Evolutionary conservation across 2,329 filamentous ascomycete genomes (phyloP).

Genomic region (Arachnomyces sp.): DNA sequence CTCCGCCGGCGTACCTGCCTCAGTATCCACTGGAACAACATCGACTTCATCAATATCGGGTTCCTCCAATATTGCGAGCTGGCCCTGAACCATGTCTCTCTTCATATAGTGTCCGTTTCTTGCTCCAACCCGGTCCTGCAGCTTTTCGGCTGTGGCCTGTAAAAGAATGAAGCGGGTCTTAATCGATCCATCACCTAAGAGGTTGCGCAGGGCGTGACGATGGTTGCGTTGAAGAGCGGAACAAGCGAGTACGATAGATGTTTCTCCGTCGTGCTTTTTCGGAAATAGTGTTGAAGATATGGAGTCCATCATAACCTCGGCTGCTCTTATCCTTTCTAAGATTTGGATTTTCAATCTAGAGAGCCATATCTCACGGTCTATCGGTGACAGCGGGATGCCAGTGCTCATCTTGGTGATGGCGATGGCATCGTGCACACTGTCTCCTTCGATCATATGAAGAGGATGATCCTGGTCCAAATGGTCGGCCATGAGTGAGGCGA

Average conservation of each 20-base stretch:
- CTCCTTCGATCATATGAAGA: neutral
- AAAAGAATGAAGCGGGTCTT: no score
- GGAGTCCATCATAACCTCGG: no score
- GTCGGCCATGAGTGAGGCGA: neutral
- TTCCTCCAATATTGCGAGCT: constrained; percentile 43
- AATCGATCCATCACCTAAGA: neutral
- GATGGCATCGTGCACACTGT: neutral
- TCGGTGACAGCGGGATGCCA: neutral
- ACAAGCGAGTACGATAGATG: neutral
- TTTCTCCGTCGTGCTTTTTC: neutral
- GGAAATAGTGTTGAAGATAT: no score
- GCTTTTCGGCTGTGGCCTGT: constrained; percentile 19
- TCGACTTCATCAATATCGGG: constrained; percentile 34
- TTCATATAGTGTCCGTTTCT: constrained; percentile 49
- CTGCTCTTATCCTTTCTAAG: neutral
- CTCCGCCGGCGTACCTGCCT: no score
- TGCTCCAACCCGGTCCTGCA: constrained; percentile 39
- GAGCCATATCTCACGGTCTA: neutral
- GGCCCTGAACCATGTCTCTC: constrained; percentile 46
- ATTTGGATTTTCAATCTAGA: neutral
- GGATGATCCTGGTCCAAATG: no score
- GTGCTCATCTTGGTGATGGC: neutral
- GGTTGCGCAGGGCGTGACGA: neutral
- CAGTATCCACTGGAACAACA: constrained; percentile 13
- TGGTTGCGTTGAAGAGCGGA: neutral